Base-by-base conservation (phyloP, 306 rosid species). In the Ceratonia siliqua region DNA sequence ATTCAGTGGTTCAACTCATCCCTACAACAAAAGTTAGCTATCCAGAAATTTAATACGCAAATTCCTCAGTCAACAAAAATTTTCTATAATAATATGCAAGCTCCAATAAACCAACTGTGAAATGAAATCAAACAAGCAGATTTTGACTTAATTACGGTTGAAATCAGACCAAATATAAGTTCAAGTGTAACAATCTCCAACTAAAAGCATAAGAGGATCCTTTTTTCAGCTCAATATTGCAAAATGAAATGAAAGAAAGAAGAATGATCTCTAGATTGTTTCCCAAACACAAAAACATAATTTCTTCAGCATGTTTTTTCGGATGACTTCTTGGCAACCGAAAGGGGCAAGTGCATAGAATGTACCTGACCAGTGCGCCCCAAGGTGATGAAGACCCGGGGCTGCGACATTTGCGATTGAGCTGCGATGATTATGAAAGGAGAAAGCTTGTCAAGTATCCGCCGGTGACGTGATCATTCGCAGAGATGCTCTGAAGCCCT, bases 321-420 rank as follows among this genome's bases (percentile, higher is more conserved):
- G 45, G 39, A 68, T 5, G 25, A 24, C 15, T 53, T 66, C 55
- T 39, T 15, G 50, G 43, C 42, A 33, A 62, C 9, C 49, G 12
- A 50, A 75, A 62, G 17, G 21, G n/a, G 1, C 33, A 56, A 22
- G 6, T 5, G 9, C 7, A 45, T 5, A 57, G 63, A 64, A 39
- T 67, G 21, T 74, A 89, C 93, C 93, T 86, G 93, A 75, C 89
- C 89, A 42, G 86, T 17, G 72, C 85, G 89, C 2, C 90, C 93
- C 18, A 89, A 83, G 66, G 93, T 86, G 81, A 86, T 83, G 59
- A 89, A 86, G 81, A 89, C 85, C 64, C 82, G 79, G 13, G 85
- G 88, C 43, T 76, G 77, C 78, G 87, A 75, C 90, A 89, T 86
- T 11, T 35, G 33, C 18, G 56, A 41, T 33, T 45, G 64, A 53